Evolutionary conservation across 2,329 filamentous ascomycete species (phyloP).

Genomic region (Penicillium sp.): DNA sequence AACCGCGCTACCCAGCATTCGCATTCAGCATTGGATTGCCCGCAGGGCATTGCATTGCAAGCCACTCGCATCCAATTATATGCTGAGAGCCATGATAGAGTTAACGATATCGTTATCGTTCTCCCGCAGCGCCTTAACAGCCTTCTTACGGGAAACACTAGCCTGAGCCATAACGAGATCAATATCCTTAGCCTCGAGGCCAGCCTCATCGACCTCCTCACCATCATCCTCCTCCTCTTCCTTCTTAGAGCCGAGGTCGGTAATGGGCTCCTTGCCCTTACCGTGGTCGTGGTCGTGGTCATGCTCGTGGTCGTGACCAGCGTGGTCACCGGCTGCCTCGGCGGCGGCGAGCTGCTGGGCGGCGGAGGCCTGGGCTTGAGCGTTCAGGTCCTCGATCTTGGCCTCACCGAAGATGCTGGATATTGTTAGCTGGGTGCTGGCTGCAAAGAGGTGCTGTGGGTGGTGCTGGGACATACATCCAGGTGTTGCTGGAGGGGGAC

Average conservation of each 20-base stretch:
- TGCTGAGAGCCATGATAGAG: conserved; percentile 98
- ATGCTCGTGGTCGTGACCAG: conserved; percentile 60
- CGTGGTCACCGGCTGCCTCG: conserved; percentile 64
- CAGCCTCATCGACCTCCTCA: conserved; percentile 92
- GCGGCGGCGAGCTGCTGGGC: conserved; percentile 89
- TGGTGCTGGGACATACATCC: conserved; percentile 75
- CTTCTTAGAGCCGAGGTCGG: conserved; percentile 64
- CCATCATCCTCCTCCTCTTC: conserved; percentile 89
- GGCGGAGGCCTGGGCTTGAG: conserved; percentile 92
- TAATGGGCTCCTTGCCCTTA: conserved; percentile 67
- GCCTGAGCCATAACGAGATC: conserved; percentile 99
- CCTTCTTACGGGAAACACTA: conserved; percentile 96
- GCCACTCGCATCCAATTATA: conserved; percentile 53
- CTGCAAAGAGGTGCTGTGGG: neutral
- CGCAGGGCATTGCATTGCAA: no score
- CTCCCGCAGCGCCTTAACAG: conserved; percentile 92
- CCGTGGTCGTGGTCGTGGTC: conserved; percentile 42
- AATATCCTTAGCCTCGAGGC: conserved; percentile 98
- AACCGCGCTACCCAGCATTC: conserved; percentile 9
- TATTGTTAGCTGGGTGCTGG: conserved; percentile 28
- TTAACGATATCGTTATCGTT: conserved; percentile 99
- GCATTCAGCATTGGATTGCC: no score
- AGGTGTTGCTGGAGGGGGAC: conserved; percentile 98
- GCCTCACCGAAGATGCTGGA: conserved; percentile 97
- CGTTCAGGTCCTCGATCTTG: conserved; percentile 99